Conservation (phyloP, 192 early-diverging fungal genomes). For the Bifiguratus adelaidae region DNA sequence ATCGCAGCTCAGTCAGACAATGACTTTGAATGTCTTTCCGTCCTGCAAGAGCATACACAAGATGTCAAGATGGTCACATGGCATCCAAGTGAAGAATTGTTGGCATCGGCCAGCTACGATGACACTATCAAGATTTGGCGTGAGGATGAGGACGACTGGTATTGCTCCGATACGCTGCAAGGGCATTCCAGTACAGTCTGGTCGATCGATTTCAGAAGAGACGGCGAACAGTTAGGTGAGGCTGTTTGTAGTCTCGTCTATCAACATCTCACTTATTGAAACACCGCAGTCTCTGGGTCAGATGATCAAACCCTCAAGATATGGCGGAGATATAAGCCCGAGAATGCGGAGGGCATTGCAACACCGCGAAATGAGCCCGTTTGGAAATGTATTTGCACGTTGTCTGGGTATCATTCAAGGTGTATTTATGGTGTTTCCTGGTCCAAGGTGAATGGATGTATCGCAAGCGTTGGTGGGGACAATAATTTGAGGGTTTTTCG, state of each 20-base stretch:
- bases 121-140: constrained; percentile 90
- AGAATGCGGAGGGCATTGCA: constrained; percentile 32
- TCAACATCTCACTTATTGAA: neutral
- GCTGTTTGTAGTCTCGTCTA: neutral
- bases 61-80: constrained; percentile 93
- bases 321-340: constrained; percentile 50
- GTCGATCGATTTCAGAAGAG: constrained; percentile 77
- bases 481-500: constrained; percentile 62
- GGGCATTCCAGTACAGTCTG: constrained; percentile 91
- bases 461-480: constrained; percentile 82
- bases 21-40: constrained; percentile 93
- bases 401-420: constrained; percentile 64
- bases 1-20: constrained; percentile 53
- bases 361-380: constrained; percentile 42
- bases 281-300: constrained; percentile 57
- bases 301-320: constrained; percentile 80
- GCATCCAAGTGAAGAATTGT: constrained; percentile 80
- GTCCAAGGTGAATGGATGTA: constrained; percentile 56
- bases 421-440: constrained; percentile 92
- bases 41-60: constrained; percentile 91
- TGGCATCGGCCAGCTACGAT: constrained; percentile 87
- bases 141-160: constrained; percentile 97
- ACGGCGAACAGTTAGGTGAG: constrained; percentile 40
- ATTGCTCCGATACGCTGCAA: constrained; percentile 71
- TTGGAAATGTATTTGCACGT: constrained; percentile 57